Conservation (phyloP, 495 filamentous ascomycete genomes). For the Staphylotrichum tortipilum region DNA sequence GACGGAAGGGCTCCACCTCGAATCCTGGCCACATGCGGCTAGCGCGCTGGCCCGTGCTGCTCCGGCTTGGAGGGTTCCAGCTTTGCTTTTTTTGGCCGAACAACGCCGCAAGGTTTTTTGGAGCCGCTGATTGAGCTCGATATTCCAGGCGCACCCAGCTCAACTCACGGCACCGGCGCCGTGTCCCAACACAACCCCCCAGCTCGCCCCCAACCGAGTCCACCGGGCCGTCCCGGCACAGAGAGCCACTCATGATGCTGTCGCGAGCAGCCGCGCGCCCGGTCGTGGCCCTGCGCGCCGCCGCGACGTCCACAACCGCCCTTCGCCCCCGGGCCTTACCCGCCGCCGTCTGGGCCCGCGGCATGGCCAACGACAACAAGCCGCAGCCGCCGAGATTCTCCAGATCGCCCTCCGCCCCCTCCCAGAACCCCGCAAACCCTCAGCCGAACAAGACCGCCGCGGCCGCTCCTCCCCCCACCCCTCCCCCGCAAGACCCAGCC, state of each 20-base stretch:
- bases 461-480: too few species aligned
- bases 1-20: slow-evolving; percentile 9
- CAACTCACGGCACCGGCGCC: neutral
- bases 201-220: neutral
- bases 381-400: slow-evolving; percentile 17
- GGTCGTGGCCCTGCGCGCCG: slow-evolving; percentile 15
- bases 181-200: too few species aligned
- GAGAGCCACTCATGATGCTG: slow-evolving; percentile 32
- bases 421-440: slow-evolving; percentile 16
- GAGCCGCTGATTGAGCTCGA: too few species aligned
- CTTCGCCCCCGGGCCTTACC: slow-evolving; percentile 16
- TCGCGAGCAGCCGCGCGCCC: slow-evolving; percentile 35
- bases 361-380: slow-evolving; percentile 34
- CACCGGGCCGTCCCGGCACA: neutral
- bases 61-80: neutral
- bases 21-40: neutral
- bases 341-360: slow-evolving; percentile 28
- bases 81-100: too few species aligned
- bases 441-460: slow-evolving; percentile 4
- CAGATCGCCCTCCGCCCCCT: slow-evolving; percentile 6
- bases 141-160: neutral
- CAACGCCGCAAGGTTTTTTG: neutral
- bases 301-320: slow-evolving; percentile 19
- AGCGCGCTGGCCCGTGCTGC: neutral
- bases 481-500: too few species aligned